A percentile compares a stretch with the other conserved stretches of the same genome.
These are phyloP conservation scores for Sequoia sempervirens DNA, from an alignment of 75 land plant genomes.

Conservation along the genomic window DNA sequence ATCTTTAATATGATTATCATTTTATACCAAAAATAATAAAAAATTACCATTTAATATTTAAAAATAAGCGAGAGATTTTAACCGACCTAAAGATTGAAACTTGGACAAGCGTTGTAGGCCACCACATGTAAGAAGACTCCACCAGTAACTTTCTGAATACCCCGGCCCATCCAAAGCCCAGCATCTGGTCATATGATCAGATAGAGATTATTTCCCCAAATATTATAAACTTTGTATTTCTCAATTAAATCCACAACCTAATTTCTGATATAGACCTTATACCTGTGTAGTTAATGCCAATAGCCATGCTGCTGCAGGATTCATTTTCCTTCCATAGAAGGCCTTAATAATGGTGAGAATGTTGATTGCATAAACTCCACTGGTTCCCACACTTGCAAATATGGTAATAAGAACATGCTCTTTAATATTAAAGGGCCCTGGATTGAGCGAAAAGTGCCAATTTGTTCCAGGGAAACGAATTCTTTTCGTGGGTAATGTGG, in stretches of 20 bases:
- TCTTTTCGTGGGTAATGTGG: constrained; percentile 19
- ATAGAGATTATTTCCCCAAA: background rate
- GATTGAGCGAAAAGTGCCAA: constrained; percentile 56
- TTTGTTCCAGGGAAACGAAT: constrained; percentile 16
- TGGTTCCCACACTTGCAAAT: constrained; percentile 59
- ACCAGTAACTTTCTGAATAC: constrained; percentile 46
- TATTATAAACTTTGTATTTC: background rate
- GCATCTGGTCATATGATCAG: constrained; percentile 28
- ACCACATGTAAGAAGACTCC: constrained; percentile 83
- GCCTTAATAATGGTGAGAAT: constrained; percentile 65
- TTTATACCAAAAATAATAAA: too few relatives aligned
- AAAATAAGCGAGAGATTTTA: background rate
- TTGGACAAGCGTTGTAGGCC: constrained; percentile 67
- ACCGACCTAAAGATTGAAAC: constrained; percentile 55
- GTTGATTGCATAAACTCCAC: constrained; percentile 49
- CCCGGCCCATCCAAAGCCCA: constrained; percentile 86
- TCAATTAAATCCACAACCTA: background rate
- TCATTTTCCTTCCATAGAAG: constrained; percentile 42
- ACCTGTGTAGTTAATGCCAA: constrained; percentile 37
- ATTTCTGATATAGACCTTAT: background rate
- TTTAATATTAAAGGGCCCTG: constrained; percentile 76
- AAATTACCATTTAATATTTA: too few relatives aligned
- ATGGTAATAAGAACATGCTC: constrained; percentile 85
- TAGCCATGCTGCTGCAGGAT: constrained; percentile 29
- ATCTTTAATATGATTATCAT: too few relatives aligned